Base-by-base conservation (phyloP, 805 yeast genomes). In the Yamadazyma olivae region DNA sequence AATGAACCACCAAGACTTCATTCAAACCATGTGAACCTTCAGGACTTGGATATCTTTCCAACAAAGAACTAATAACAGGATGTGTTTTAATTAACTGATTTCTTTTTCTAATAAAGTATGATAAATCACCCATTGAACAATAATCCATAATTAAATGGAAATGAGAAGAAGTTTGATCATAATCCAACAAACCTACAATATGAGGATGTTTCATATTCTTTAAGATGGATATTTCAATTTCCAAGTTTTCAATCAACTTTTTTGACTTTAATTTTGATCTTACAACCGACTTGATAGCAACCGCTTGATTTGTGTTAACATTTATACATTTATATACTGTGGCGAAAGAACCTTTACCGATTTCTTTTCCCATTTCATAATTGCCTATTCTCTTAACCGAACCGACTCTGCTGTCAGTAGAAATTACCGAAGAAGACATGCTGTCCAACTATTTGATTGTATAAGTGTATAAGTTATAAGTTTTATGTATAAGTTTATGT, bases 261-360 rank as follows among this genome's bases (percentile, higher is more conserved):
- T 86, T 88, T 53, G 86, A 87, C 58, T 81, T 82, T 46, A 91
- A 73, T 51, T 87, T 81, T 17, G 88, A 77, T 38, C 95, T 74
- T 26, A 84, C 78, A 12, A 95, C 96, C 2, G 91, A 79, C 61
- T 91, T 91, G 54, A 91, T 77, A 7, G 98, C 98, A 27, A 91
- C 93, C 1, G 89, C 74, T 21, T 68, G 64, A 45, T 70, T 70
- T 3, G 75, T 70, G 29, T 64, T 50, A 5, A 65, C 58, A 50
- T 81, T 70, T 39, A 74, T 70, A 35, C 96, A 96, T 61, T 87
- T 89, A 67, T 85, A 91, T 17, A 93, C 99, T 43, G 82, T 83
- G 50, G 99, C 99, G 67, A 93, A 93, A 6, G 95, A 85, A 22
- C 99, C 99, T 50, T 85, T 80, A 17, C 99, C 99, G 36, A 93